Base-by-base conservation (phyloP, 2,329 filamentous ascomycete species). In the Cercospora sp. region DNA sequence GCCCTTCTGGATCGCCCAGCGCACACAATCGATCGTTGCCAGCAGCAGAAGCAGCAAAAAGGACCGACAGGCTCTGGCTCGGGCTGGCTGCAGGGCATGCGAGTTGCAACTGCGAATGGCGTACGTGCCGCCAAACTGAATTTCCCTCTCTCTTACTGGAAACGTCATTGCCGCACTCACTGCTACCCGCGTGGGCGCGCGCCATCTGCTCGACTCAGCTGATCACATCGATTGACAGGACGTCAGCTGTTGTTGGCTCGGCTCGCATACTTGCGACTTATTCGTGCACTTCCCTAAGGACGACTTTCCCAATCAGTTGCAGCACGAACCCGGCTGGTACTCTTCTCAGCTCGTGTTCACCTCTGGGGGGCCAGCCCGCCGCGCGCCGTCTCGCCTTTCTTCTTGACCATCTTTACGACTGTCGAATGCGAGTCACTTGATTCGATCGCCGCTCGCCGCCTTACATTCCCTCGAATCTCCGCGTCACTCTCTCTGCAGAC, bases 381-480 rank as follows among this genome's bases (percentile, higher is more conserved):
- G 31, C 51, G 60, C 63, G 64, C 68, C 69, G 60, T 30, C 61
- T 60, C 36, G 63, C 63, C 57, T 51, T 58, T 26, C 45, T 51
- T 23, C 45, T 23, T 5, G 45, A 51, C 45, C 45, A 51, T 13
- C 5, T 42, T 9, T 51, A 23, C 48, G 30, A 33, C 53, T 28
- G 13, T 16, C 26, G 26, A 8, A 30, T 30, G 53, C 26, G 26
- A 13, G 20, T 31, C 53, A 9, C 61, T 39, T 67, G 65, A 71
- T 69, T 72, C 69, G 69, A 68, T 67, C 67, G 67, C 65, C 66
- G 57, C 60, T 39, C 59, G 63, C 63, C 69, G 70, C 69, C 66
- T 69, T 66, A 63, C 67, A 69, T 69, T 67, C 65, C 53, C 57
- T 70, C 71, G 69, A 69, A 72, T 72, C 65, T 72, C 69, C 69